Percentiles rank a stretch among this genome's conserved stretches.
phyloP scores from a whole-genome alignment of 371 early-diverging fungal genomes.

The Mortierella sp. region DNA sequence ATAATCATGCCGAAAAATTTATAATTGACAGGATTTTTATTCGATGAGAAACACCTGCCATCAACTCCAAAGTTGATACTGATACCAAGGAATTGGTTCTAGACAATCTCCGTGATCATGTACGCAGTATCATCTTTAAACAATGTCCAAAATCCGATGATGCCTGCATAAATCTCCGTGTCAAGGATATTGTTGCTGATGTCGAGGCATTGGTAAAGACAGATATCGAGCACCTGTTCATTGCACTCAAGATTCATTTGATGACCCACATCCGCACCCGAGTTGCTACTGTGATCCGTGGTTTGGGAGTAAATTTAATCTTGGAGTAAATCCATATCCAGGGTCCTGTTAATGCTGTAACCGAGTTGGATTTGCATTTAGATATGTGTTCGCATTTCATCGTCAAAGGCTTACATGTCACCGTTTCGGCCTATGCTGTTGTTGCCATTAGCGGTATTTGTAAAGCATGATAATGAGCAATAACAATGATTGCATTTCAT shows the following conservation, averaged over 20 bases:
- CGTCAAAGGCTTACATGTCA: slow-evolving; percentile 23
- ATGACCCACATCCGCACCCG: slow-evolving; percentile 24
- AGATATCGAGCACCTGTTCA: slow-evolving; percentile 28
- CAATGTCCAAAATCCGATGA: slow-evolving; percentile 12
- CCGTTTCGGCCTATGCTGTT: slow-evolving; percentile 9
- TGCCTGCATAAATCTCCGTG: slow-evolving; percentile 1
- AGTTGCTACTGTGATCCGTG: slow-evolving; percentile 7
- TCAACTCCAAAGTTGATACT: slow-evolving; percentile 26
- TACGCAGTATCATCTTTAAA: not conserved
- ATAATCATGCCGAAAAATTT: too few relatives aligned
- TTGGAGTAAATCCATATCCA: slow-evolving; percentile 31
- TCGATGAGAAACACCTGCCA: too few relatives aligned
- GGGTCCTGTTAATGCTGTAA: slow-evolving; percentile 11
- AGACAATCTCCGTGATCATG: slow-evolving; percentile 16
- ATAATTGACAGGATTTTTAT: too few relatives aligned
- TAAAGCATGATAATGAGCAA: not conserved
- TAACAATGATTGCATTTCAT: not conserved
- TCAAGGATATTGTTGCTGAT: slow-evolving; percentile 9
- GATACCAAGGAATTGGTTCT: slow-evolving; percentile 18
- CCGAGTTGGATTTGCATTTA: slow-evolving; percentile 10
- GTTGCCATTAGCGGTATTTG: slow-evolving; percentile 9
- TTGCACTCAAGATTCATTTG: slow-evolving; percentile 20
- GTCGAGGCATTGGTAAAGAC: slow-evolving; percentile 14
- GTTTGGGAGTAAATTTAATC: slow-evolving; percentile 25
- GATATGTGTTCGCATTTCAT: slow-evolving; percentile 21